These are phyloP conservation scores for Fraxinus sp. DNA, from an alignment of 305 asterid genomes.

Conservation along the genomic window DNA sequence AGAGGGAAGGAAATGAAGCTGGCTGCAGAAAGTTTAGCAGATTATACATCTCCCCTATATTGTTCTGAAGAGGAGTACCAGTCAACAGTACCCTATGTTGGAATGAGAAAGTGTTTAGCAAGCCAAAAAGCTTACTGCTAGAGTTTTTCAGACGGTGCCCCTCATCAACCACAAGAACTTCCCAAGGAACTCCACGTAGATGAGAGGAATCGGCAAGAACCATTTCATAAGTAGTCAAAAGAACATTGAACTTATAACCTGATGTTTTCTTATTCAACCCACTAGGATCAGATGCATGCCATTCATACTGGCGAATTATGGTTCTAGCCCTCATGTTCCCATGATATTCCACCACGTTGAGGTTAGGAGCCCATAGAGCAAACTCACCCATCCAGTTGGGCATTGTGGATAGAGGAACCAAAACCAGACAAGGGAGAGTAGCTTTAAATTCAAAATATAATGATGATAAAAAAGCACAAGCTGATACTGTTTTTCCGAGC, in stretches of 20 bases:
- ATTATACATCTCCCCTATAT: conserved; percentile 97
- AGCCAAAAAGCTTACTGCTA: conserved; percentile 80
- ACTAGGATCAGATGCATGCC: conserved; percentile 67
- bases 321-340: conserved; percentile 85
- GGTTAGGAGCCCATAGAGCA: conserved; percentile 87
- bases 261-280: conserved; percentile 50
- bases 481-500: conserved; percentile 95
- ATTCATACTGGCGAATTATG: conserved; percentile 85
- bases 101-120: conserved; percentile 86
- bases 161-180: conserved; percentile 99
- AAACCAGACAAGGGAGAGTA: conserved; percentile 79
- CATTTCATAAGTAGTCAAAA: conserved; percentile 95
- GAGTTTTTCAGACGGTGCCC: conserved; percentile 96
- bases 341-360: conserved; percentile 95
- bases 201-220: conserved; percentile 68
- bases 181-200: conserved; percentile 97
- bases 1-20: conserved; percentile 83
- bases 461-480: conserved; percentile 92
- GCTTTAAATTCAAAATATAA: conserved; percentile 79
- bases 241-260: conserved; percentile 82
- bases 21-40: conserved; percentile 90
- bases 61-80: conserved; percentile 99
- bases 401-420: conserved; percentile 99
- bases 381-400: conserved; percentile 99
- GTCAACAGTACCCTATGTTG: conserved; percentile 92